These are phyloP conservation scores for Medakamo hakoo DNA, from an alignment of 139 green algal genomes.

Conservation along the genomic window DNA sequence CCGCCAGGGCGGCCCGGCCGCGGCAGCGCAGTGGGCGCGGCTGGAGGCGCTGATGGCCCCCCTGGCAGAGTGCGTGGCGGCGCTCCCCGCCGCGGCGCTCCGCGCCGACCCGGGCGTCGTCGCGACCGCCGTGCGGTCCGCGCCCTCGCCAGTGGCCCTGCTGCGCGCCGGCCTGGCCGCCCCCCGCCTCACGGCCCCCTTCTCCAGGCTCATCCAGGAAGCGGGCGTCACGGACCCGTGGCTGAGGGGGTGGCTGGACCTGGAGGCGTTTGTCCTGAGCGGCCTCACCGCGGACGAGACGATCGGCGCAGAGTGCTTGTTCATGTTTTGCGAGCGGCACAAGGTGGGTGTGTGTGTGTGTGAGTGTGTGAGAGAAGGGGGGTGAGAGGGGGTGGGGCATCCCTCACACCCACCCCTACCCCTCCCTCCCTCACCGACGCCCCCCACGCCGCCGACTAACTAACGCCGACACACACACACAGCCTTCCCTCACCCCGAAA, in stretches of 20 bases:
- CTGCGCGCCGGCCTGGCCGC: constrained; percentile 24
- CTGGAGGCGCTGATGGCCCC: constrained; percentile 70
- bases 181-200: constrained; percentile 57
- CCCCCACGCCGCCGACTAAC: no score
- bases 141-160: constrained; percentile 48
- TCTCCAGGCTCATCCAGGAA: constrained; percentile 45
- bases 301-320: constrained; percentile 82
- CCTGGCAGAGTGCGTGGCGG: constrained; percentile 49
- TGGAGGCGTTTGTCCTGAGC: constrained; percentile 90
- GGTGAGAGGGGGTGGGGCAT: no score
- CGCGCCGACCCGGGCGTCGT: constrained; percentile 43
- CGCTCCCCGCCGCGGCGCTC: constrained; percentile 72
- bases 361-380: no score
- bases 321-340: constrained; percentile 65
- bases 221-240: constrained; percentile 57
- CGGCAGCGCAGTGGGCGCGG: constrained; percentile 28
- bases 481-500: not conserved
- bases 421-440: no score
- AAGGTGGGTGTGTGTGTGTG: no score
- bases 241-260: constrained; percentile 82
- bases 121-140: constrained; percentile 58
- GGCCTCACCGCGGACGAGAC: constrained; percentile 79
- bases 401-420: no score
- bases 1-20: constrained; percentile 21
- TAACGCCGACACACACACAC: no score